These are phyloP conservation scores for Quercus suber DNA, from an alignment of 306 rosid species.

Conservation along the genomic window DNA sequence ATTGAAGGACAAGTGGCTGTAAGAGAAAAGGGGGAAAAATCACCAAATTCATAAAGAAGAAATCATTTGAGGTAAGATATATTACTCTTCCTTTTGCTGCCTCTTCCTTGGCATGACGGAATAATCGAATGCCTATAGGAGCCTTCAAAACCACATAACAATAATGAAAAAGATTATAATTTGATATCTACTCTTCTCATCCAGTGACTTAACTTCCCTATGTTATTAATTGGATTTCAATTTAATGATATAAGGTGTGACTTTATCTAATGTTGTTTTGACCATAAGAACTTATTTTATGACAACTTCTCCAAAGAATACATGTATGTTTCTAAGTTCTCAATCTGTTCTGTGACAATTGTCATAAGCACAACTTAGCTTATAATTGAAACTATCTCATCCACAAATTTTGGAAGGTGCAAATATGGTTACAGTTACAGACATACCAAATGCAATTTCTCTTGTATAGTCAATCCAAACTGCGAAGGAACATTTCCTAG, in stretches of 20 bases:
- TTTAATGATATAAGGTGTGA: too few species aligned
- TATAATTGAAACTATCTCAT: background rate
- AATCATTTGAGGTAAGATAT: background rate
- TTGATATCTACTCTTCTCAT: background rate
- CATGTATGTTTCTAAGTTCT: background rate
- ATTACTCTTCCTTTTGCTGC: conserved; percentile 71
- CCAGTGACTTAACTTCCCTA: background rate
- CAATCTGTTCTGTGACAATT: background rate
- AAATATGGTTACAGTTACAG: background rate
- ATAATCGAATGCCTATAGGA: conserved; percentile 75
- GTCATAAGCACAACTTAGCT: background rate
- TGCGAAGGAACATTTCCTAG: conserved; percentile 26
- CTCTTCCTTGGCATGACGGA: conserved; percentile 61
- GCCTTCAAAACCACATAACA: conserved; percentile 47
- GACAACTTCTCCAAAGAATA: background rate
- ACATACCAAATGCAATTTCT: conserved; percentile 67
- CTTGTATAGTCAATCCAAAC: conserved; percentile 47
- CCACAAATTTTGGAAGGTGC: background rate
- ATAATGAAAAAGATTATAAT: conserved; percentile 9
- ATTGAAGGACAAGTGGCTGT: conserved; percentile 48
- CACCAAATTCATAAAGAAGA: background rate
- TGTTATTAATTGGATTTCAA: background rate
- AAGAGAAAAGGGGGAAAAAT: conserved; percentile 15
- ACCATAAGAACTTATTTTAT: background rate
- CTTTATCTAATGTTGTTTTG: background rate